These are phyloP conservation scores for Exsudoporus frostii DNA, from an alignment of 768 basidiomycete species.

Conservation along the genomic window DNA sequence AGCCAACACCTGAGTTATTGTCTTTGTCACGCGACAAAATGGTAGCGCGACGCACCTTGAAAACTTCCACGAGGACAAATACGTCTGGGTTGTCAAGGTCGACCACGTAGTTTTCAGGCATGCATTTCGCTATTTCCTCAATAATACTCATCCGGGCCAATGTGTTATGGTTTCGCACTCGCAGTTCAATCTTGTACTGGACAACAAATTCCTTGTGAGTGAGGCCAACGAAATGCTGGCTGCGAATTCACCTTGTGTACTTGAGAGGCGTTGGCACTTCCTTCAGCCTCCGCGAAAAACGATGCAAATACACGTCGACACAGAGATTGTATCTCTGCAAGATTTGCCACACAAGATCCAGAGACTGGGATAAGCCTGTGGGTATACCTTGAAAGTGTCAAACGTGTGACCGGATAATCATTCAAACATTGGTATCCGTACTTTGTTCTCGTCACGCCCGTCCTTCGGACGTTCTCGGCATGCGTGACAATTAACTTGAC, in stretches of 20 bases:
- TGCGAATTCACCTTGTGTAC: conserved; percentile 41
- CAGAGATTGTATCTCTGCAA: conserved; percentile 63
- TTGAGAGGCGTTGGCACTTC: conserved; percentile 22
- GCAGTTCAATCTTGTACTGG: conserved; percentile 81
- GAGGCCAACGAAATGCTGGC: neutral
- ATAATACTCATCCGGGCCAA: conserved; percentile 58
- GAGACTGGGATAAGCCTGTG: conserved; percentile 73
- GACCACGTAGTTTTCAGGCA: conserved; percentile 66
- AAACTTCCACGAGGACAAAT: conserved; percentile 77
- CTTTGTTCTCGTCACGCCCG: conserved; percentile 67
- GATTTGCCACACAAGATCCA: conserved; percentile 62
- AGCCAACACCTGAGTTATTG: neutral
- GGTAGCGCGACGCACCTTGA: conserved; percentile 58
- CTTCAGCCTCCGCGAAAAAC: conserved; percentile 48
- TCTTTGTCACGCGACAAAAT: neutral
- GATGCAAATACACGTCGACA: conserved; percentile 52
- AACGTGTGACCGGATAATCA: neutral
- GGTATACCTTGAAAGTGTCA: conserved; percentile 47
- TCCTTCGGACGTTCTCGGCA: conserved; percentile 56
- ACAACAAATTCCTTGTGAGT: neutral
- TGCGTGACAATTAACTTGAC: conserved; percentile 64
- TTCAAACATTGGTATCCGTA: conserved; percentile 23
- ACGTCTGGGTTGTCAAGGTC: conserved; percentile 65
- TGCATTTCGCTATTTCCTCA: conserved; percentile 64
- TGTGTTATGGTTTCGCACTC: conserved; percentile 74